Evolutionary conservation across 257 asterid species (phyloP).

Genomic region (Jasminum sambac): DNA sequence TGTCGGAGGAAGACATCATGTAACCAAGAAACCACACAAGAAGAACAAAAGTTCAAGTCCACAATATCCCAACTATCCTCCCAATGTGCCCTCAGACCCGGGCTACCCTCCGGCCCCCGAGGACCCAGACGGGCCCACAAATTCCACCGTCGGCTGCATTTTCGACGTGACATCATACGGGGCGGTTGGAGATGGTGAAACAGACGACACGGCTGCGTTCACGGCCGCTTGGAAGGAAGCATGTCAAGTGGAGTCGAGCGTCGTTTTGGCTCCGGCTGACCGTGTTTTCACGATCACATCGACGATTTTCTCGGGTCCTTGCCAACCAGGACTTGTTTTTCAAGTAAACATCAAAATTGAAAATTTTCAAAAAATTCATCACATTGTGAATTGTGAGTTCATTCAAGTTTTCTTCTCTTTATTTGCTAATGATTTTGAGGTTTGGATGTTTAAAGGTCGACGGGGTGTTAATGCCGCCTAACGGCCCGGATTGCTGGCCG

Average conservation of each 20-base stretch:
- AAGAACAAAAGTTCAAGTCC: conserved; percentile 22
- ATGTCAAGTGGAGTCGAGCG: conserved; percentile 63
- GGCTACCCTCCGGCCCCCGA: conserved; percentile 27
- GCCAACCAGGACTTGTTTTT: conserved; percentile 76
- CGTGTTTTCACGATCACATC: conserved; percentile 65
- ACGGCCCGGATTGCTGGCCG: conserved; percentile 98
- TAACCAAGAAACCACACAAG: conserved; percentile 40
- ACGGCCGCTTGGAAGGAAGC: conserved; percentile 85
- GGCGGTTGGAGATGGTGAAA: conserved; percentile 74
- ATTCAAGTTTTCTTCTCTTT: not conserved
- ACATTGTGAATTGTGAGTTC: not conserved
- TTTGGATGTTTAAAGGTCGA: conserved; percentile 48
- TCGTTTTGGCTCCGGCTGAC: conserved; percentile 57
- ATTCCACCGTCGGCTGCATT: conserved; percentile 38
- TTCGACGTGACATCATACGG: conserved; percentile 71
- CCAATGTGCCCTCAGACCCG: conserved; percentile 47
- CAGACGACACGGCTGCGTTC: conserved; percentile 88
- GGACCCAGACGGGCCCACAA: conserved; percentile 21
- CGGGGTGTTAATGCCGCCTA: conserved; percentile 83
- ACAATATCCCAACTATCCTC: conserved; percentile 12
- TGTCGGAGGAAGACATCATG: conserved; percentile 49
- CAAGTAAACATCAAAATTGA: conserved; percentile 42
- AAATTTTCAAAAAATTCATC: too few relatives aligned
- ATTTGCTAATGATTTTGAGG: not conserved
- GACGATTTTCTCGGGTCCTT: conserved; percentile 89